These are phyloP conservation scores for Salix arbutifolia DNA, from an alignment of 345 rosid species.

Conservation along the genomic window DNA sequence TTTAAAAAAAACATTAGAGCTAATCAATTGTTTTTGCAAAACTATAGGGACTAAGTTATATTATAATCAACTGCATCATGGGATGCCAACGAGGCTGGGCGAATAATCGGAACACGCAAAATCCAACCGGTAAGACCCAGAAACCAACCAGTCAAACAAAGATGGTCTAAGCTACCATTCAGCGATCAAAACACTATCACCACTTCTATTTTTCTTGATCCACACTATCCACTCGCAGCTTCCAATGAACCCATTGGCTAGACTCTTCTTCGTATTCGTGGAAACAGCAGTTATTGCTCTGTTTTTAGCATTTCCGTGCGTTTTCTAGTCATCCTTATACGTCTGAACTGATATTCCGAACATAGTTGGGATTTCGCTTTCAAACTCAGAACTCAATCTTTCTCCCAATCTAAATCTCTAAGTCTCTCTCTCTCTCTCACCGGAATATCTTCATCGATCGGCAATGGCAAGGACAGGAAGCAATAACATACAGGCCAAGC, in stretches of 20 bases:
- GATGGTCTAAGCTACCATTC: not conserved
- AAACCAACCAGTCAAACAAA: not conserved
- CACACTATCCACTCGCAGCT: not conserved
- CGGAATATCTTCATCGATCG: not conserved
- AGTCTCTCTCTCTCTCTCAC: not conserved
- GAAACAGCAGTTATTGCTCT: not conserved
- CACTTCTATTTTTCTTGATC: not conserved
- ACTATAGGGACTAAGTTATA: no score
- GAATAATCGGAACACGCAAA: not conserved
- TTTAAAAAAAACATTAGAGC: no score
- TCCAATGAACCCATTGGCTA: not conserved
- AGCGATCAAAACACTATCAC: not conserved
- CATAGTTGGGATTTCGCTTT: not conserved
- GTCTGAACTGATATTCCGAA: not conserved
- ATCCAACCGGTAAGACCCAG: not conserved
- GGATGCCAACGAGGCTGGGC: no score
- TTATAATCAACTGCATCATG: no score
- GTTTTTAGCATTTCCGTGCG: not conserved
- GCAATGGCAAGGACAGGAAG: slow-evolving; percentile 49
- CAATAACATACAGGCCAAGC: slow-evolving; percentile 82
- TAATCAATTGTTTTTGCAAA: no score
- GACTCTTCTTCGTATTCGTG: not conserved
- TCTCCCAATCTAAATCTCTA: not conserved
- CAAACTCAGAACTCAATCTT: not conserved
- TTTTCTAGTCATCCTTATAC: not conserved